These are phyloP conservation scores for Phytophthora aleatoria DNA, from an alignment of 352 stramenopile species.

Conservation along the genomic window DNA sequence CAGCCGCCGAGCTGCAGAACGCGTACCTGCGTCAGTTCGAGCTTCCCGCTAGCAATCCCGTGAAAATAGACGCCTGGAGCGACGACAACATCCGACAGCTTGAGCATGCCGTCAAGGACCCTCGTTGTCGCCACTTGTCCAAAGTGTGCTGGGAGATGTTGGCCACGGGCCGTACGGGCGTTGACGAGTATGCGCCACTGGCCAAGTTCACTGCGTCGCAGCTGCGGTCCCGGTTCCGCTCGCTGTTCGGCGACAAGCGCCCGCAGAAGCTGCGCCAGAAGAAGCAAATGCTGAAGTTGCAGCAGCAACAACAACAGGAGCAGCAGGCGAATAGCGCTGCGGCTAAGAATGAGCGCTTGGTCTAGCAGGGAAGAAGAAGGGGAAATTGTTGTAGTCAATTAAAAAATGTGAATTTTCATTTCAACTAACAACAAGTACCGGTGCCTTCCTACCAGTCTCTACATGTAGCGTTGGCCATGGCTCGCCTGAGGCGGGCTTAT, in stretches of 20 bases:
- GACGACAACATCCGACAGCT: conserved; percentile 74
- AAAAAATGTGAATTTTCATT: conserved; percentile 31
- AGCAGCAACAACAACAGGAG: conserved; percentile 44
- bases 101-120: conserved; percentile 70
- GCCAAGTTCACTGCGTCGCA: conserved; percentile 80
- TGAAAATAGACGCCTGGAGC: conserved; percentile 70
- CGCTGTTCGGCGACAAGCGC: conserved; percentile 78
- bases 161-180: conserved; percentile 66
- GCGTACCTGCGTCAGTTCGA: conserved; percentile 74
- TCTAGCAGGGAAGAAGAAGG: conserved; percentile 17
- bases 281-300: conserved; percentile 66
- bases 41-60: conserved; percentile 45
- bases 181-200: conserved; percentile 72
- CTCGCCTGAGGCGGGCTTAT: not conserved
- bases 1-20: conserved; percentile 68
- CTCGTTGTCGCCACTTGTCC: conserved; percentile 69
- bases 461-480: too few relatives aligned
- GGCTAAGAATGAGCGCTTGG: conserved; percentile 39
- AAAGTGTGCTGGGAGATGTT: conserved; percentile 86
- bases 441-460: too few relatives aligned
- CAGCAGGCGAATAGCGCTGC: conserved; percentile 26
- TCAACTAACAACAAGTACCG: not conserved
- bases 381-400: conserved; percentile 36
- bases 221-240: conserved; percentile 77
- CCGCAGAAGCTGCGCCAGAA: conserved; percentile 71